Base-by-base conservation (phyloP, 163 green algal species). In the Trebouxia gelatinosa region DNA sequence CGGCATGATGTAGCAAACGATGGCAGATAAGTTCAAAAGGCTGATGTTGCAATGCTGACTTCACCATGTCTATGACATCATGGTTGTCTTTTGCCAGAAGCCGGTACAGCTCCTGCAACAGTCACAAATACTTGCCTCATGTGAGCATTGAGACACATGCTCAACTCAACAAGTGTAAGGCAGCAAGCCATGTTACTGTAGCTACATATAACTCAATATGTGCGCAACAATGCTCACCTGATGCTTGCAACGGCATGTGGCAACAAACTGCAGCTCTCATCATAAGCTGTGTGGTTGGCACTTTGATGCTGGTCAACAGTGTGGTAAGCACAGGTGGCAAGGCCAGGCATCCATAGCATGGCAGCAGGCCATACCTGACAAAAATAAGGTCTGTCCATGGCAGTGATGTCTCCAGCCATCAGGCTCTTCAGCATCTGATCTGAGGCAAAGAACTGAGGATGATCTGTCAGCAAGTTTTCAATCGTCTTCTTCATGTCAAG, bases 401-500 rank as follows among this genome's bases (percentile, higher is more conserved):
- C 58, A 35, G 65, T 21, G 17, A 80, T 61, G 7, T 67, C 48
- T 16, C 75, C 74, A 67, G 19, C 29, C 6, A 17, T 40, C 62
- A 80, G 0, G 7, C 2, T 57, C 34, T 50, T 6, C 40, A 51
- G 31, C 6, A 80, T 40, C 2, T 75, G 59, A 16, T 66, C 0
- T 19, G 39, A 67, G 1, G 40, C 43, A 81, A 83, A 87, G n/a
- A 90, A 90, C 35, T 51, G 59, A 9, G 86, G 84, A 74, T 83
- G 85, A 58, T 68, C 21, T 3, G 57, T 48, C 13, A 75, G 43
- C 57, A 91, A 54, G 29, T 75, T 79, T 28, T 34, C 65, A 32
- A 91, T 54, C 0, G 61, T 87, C 26, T 46, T 58, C 6, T 74
- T 43, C 31, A 91, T 68, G 28, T 89, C 80, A n/a, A 93, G 78